Evolutionary conservation across 2,329 filamentous ascomycete genomes (phyloP).

Genomic region (Stachybotrys echinatus): DNA sequence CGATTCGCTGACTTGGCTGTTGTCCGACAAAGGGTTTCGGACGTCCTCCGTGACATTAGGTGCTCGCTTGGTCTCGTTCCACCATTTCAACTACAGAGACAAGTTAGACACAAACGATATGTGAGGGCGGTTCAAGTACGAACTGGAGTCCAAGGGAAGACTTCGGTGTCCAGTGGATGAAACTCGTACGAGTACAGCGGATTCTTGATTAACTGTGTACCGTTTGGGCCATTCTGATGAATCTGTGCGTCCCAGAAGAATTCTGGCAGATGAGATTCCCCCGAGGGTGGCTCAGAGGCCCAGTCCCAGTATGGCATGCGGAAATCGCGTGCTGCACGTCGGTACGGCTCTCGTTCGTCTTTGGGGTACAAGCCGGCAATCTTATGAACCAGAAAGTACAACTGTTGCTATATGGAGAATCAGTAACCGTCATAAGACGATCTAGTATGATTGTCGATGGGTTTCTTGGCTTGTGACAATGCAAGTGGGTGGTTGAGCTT

Average conservation of each 20-base stretch:
- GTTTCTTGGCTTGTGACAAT: too few relatives aligned
- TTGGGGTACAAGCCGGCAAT: constrained; percentile 44
- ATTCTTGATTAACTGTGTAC: constrained; percentile 51
- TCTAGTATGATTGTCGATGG: too few relatives aligned
- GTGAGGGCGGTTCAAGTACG: constrained; percentile 19
- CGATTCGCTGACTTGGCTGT: constrained; percentile 47
- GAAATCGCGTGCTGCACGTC: constrained; percentile 43
- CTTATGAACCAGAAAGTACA: constrained; percentile 26
- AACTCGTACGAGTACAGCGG: constrained; percentile 59
- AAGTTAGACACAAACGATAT: constrained; percentile 5
- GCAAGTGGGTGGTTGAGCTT: constrained; percentile 1
- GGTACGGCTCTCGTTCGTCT: constrained; percentile 42
- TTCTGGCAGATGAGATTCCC: constrained; percentile 40
- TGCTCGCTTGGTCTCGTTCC: constrained; percentile 55
- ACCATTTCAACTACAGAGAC: constrained; percentile 47
- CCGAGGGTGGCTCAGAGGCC: constrained; percentile 42
- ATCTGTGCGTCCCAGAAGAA: constrained; percentile 44
- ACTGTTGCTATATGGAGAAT: constrained; percentile 26
- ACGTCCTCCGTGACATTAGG: constrained; percentile 31
- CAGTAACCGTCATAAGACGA: constrained; percentile 3
- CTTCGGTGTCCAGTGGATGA: constrained; percentile 50
- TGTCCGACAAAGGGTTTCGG: constrained; percentile 44
- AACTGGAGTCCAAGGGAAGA: constrained; percentile 57
- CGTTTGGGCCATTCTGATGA: constrained; percentile 50
- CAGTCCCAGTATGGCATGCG: constrained; percentile 58